Evolutionary conservation across 2,329 filamentous ascomycete genomes (phyloP).

Genomic region (Beauveria medogensis): DNA sequence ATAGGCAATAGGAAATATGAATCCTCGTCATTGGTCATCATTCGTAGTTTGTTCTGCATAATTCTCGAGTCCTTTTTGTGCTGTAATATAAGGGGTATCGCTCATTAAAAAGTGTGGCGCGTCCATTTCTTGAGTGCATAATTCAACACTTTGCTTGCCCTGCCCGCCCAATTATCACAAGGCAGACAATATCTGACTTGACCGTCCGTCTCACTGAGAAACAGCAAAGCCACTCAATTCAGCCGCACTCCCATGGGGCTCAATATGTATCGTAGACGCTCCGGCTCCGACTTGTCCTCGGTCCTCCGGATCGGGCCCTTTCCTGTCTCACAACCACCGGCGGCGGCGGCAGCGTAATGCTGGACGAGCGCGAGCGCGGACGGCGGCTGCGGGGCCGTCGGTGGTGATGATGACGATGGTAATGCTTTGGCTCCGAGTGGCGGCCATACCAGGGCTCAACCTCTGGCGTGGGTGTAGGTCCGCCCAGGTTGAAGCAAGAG

Average conservation of each 20-base stretch:
- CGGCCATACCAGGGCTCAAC: conserved; percentile 23
- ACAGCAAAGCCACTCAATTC: no score
- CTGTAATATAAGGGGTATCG: no score
- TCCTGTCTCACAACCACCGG: conserved; percentile 13
- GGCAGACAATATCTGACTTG: no score
- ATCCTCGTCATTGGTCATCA: no score
- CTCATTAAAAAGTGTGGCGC: no score
- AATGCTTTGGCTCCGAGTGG: conserved; percentile 20
- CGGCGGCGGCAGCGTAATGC: conserved; percentile 19
- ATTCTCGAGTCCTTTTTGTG: no score
- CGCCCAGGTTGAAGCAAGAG: conserved; percentile 33
- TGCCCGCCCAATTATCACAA: no score
- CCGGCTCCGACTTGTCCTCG: neutral
- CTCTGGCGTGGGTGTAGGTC: conserved; percentile 26
- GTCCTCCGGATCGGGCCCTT: neutral
- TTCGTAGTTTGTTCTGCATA: no score
- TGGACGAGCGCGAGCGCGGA: conserved; percentile 15
- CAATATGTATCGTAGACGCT: neutral
- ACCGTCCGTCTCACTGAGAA: no score
- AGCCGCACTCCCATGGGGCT: neutral
- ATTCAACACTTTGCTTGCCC: no score
- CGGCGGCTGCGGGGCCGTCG: conserved; percentile 16
- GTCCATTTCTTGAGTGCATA: no score
- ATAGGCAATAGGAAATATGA: no score
- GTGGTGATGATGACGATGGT: conserved; percentile 14